Percentiles rank a stretch among this genome's conserved stretches.
Evolutionary conservation across 2,329 filamentous ascomycete species (phyloP).

Genomic region (Fusarium lyarnte): DNA sequence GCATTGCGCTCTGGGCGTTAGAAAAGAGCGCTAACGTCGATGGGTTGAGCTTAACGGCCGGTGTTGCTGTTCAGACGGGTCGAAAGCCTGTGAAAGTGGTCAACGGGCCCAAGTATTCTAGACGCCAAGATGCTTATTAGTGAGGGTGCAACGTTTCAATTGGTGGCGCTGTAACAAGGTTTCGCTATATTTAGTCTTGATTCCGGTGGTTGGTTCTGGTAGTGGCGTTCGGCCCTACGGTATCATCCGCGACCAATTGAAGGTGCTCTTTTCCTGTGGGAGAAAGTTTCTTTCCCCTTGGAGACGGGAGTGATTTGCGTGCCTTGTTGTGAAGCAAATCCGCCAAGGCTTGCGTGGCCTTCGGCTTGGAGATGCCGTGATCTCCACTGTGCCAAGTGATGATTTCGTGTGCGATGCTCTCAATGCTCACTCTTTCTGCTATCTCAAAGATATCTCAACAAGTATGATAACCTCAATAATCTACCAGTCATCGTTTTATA

Average conservation of each 20-base stretch:
- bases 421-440: fast-evolving
- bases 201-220: too few relatives aligned
- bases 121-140: constrained; percentile 62
- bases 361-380: constrained; percentile 28
- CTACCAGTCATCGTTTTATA: too few relatives aligned
- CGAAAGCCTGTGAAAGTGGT: constrained; percentile 57
- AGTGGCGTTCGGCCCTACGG: neutral
- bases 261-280: neutral
- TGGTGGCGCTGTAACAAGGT: neutral
- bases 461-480: too few relatives aligned
- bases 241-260: neutral
- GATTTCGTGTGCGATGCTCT: neutral
- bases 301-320: neutral
- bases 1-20: constrained; percentile 74
- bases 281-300: neutral
- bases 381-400: constrained; percentile 30
- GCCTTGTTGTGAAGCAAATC: neutral
- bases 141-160: neutral
- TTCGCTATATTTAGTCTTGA: constrained; percentile 6
- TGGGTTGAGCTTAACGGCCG: constrained; percentile 60
- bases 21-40: constrained; percentile 66
- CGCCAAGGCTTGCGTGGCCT: constrained; percentile 21
- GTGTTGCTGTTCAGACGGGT: constrained; percentile 61
- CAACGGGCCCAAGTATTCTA: constrained; percentile 56
- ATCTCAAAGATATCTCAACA: fast-evolving